phyloP scores from a whole-genome alignment of 768 basidiomycete genomes.

The Galerina sulciceps region DNA sequence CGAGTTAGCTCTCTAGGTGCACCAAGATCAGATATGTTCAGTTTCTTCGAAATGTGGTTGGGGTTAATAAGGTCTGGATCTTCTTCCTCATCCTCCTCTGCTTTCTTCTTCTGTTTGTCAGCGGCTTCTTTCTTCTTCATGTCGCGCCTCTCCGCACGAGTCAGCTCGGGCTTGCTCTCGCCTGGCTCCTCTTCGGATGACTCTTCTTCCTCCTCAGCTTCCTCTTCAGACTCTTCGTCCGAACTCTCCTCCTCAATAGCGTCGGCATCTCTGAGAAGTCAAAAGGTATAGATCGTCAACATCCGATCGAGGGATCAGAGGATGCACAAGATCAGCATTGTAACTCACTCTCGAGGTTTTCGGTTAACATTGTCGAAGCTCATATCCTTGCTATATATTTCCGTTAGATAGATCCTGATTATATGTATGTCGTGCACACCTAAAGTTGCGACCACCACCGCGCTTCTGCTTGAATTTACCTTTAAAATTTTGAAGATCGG shows the following conservation, averaged over 20 bases:
- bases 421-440: constrained; percentile 40
- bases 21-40: constrained; percentile 77
- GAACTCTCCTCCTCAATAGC: constrained; percentile 12
- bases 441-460: constrained; percentile 87
- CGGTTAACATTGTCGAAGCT: constrained; percentile 47
- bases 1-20: constrained; percentile 65
- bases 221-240: constrained; percentile 38
- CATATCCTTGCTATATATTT: constrained; percentile 56
- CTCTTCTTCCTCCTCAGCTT: constrained; percentile 52
- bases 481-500: constrained; percentile 23
- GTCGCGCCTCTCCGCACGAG: constrained; percentile 74
- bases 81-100: constrained; percentile 57
- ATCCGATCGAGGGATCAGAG: constrained; percentile 3
- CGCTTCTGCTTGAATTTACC: constrained; percentile 88
- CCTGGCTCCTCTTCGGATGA: constrained; percentile 46
- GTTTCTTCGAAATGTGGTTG: constrained; percentile 74
- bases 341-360: constrained; percentile 46
- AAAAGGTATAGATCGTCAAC: constrained; percentile 5
- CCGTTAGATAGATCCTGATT: constrained; percentile 13
- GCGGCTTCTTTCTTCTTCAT: constrained; percentile 82
- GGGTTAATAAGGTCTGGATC: constrained; percentile 80
- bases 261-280: not conserved
- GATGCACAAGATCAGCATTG: constrained; percentile 14
- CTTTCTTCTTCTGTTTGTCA: constrained; percentile 42
- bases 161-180: constrained; percentile 61